Conservation (phyloP, 2,329 filamentous ascomycete species). For the Talaromyces sp. region DNA sequence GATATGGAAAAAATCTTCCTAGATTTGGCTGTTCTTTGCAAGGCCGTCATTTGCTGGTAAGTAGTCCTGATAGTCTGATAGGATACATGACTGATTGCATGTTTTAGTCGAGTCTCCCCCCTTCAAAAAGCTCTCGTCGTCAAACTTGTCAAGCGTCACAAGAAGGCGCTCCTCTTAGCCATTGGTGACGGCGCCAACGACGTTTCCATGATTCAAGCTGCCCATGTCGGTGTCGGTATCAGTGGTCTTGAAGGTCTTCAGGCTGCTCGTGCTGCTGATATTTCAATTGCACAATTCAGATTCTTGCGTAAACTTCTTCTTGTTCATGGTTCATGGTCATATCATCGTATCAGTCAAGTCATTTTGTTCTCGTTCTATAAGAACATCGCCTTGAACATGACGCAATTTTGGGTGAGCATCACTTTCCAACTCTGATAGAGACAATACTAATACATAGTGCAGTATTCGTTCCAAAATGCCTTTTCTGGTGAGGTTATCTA, state of each 20-base stretch:
- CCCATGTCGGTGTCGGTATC: constrained; percentile 96
- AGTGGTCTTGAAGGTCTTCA: constrained; percentile 96
- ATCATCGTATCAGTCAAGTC: constrained; percentile 93
- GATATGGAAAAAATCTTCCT: constrained; percentile 92
- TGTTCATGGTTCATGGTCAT: constrained; percentile 96
- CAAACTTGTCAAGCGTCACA: constrained; percentile 93
- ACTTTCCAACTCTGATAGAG: not conserved
- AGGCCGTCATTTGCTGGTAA: constrained; percentile 90
- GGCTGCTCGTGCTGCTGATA: constrained; percentile 90
- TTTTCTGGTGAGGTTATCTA: constrained; percentile 98
- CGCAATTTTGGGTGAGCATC: constrained; percentile 86
- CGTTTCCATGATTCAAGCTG: constrained; percentile 99
- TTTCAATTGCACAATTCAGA: constrained; percentile 92
- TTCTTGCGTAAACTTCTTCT: constrained; percentile 90
- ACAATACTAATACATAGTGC: constrained; percentile 27
- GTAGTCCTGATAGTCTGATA: constrained; percentile 22
- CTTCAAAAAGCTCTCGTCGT: constrained; percentile 96
- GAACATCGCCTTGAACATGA: constrained; percentile 98
- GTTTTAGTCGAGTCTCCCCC: constrained; percentile 79
- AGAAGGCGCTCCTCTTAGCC: constrained; percentile 85
- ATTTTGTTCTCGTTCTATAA: constrained; percentile 99
- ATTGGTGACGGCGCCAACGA: constrained; percentile 98
- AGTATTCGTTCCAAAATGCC: constrained; percentile 97
- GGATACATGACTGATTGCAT: constrained; percentile 10
- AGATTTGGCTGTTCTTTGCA: constrained; percentile 91